phyloP scores from a whole-genome alignment of 2,329 filamentous ascomycete species.

The Orbilia quercus region DNA sequence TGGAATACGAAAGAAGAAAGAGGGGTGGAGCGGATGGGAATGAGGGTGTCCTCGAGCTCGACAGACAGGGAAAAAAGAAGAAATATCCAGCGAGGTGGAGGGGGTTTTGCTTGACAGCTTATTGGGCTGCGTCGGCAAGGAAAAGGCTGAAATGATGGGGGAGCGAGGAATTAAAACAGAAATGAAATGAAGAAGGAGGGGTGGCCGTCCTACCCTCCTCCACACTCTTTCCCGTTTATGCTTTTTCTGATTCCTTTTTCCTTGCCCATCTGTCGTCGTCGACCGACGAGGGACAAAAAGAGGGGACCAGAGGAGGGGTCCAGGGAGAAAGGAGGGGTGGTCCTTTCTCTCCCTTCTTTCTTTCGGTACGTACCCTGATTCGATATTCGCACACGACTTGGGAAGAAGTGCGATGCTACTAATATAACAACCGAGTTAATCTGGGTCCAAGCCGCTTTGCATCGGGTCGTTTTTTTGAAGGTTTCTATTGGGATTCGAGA shows the following conservation, averaged over 20 bases:
- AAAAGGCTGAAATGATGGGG: constrained; percentile 57
- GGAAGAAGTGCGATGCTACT: constrained; percentile 14
- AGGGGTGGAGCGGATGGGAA: constrained; percentile 39
- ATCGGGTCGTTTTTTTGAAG: constrained; percentile 14
- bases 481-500: constrained; percentile 31
- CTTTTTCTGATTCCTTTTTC: constrained; percentile 51
- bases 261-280: constrained; percentile 54
- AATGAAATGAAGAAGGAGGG: constrained; percentile 56
- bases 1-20: constrained; percentile 51
- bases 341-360: background rate
- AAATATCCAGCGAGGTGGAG: constrained; percentile 49
- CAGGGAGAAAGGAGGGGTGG: constrained; percentile 49
- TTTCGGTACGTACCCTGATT: constrained; percentile 56
- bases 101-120: constrained; percentile 56
- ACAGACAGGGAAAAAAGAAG: constrained; percentile 51
- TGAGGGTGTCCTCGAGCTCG: constrained; percentile 36
- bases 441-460: background rate
- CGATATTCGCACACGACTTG: constrained; percentile 1
- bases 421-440: constrained; percentile 17
- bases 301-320: constrained; percentile 49
- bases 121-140: constrained; percentile 58
- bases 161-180: constrained; percentile 54
- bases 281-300: constrained; percentile 47
- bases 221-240: constrained; percentile 51
- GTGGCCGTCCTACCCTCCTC: constrained; percentile 28